A percentile compares a stretch with the other conserved stretches of the same genome.
These are phyloP conservation scores for Cicer chorassanicum DNA, from an alignment of 306 rosid species.

Conservation along the genomic window DNA sequence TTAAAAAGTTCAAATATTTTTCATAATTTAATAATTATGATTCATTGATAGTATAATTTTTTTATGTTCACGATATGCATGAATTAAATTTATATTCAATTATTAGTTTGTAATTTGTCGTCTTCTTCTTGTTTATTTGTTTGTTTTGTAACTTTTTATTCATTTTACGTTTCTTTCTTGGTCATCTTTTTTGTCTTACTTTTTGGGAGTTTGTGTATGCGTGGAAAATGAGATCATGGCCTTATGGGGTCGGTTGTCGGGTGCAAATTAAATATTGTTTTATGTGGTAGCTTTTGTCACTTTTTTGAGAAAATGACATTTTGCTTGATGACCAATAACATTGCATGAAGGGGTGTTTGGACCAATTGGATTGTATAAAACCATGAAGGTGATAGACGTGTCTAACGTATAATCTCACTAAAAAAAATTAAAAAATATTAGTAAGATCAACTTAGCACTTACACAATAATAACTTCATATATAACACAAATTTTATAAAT, in stretches of 20 bases:
- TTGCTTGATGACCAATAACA: not conserved
- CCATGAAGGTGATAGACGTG: not conserved
- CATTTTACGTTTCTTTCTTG: not conserved
- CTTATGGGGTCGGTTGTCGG: slow-evolving; percentile 7
- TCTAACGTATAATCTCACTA: no score
- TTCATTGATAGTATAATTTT: no score
- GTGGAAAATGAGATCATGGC: not conserved
- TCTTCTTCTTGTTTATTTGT: not conserved
- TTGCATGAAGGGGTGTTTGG: not conserved
- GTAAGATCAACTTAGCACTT: no score
- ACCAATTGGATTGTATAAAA: slow-evolving; percentile 9
- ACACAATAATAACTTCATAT: no score
- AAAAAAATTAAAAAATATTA: no score
- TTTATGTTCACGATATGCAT: no score
- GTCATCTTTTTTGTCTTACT: not conserved
- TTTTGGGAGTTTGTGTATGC: not conserved
- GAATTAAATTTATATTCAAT: no score
- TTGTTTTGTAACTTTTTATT: not conserved
- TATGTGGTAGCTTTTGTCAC: not conserved
- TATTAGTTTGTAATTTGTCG: no score
- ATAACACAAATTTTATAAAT: no score
- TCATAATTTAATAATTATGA: no score
- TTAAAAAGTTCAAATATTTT: no score
- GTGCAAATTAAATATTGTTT: not conserved
- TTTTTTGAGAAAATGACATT: slow-evolving; percentile 29